Evolutionary conservation across 345 rosid species (phyloP).

Genomic region (Camelina hispida): DNA sequence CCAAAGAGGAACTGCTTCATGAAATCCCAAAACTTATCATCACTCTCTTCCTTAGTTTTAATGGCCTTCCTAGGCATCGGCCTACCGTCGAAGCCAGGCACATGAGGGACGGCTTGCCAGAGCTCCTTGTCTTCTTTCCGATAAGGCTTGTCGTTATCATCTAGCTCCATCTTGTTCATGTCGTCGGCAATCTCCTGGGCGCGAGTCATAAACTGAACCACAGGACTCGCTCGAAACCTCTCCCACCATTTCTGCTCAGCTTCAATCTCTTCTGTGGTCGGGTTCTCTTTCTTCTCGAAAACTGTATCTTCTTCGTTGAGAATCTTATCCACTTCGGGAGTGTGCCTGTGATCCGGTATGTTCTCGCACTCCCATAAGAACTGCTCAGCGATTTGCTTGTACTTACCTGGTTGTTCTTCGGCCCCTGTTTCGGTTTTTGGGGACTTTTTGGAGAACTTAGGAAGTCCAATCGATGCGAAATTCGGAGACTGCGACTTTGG

Average conservation of each 20-base stretch:
- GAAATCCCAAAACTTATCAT: conserved; percentile 94
- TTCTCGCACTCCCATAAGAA: conserved; percentile 81
- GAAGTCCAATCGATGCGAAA: conserved; percentile 69
- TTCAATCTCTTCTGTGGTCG: conserved; percentile 62
- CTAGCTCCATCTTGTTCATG: conserved; percentile 65
- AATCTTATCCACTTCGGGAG: conserved; percentile 78
- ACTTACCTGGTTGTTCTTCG: conserved; percentile 53
- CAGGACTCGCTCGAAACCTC: conserved; percentile 64
- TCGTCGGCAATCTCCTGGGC: conserved; percentile 67
- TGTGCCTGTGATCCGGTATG: conserved; percentile 73
- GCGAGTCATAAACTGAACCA: conserved; percentile 65
- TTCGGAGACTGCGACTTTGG: conserved; percentile 42
- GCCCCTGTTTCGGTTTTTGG: conserved; percentile 47
- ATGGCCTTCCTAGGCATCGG: conserved; percentile 91
- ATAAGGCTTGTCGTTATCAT: conserved; percentile 62
- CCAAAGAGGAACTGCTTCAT: conserved; percentile 80
- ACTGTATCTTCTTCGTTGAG: conserved; percentile 64
- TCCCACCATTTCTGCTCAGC: conserved; percentile 83
- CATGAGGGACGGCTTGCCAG: conserved; percentile 79
- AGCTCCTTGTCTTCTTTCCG: conserved; percentile 68
- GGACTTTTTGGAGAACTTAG: conserved; percentile 42
- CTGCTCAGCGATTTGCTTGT: conserved; percentile 57
- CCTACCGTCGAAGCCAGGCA: conserved; percentile 77
- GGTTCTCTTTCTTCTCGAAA: conserved; percentile 74
- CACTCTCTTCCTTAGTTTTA: conserved; percentile 71